Evolutionary conservation across 2,329 filamentous ascomycete genomes (phyloP), one percentile per base, ranked within the genome.

Genomic region (Celoporthe dispersa): DNA sequence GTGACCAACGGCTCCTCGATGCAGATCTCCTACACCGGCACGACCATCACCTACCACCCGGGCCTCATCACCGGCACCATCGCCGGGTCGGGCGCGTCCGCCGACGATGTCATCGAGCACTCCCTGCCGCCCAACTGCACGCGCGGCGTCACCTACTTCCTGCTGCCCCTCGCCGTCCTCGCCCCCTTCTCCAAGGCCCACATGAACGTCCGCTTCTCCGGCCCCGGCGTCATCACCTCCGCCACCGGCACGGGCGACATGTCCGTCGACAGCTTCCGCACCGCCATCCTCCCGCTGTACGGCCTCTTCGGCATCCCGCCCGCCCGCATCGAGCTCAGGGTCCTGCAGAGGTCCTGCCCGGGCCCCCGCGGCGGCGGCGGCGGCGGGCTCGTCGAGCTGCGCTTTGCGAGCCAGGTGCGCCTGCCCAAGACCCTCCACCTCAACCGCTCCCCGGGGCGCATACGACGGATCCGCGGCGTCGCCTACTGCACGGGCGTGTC

Each of bases 11-110:
- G 96, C 82, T 93, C 92, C 70, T 90, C 92, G 68, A 94, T 98
- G 83, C 94, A 98, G 77, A 97, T 99, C 75, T 97, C 94, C 14
- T 96, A 97, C 83, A 98, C 94, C 1, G 96, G 96, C 78, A 98
- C 96, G 0, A 94, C 94, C 1, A 88, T 99, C 68, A 91, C 94
- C 51, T 99, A 97, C 82, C 92, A 93, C 74, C 96, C 96, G 0
- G 96, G 96, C 48, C 85, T 99, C 55, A 97, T 99, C 76, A 96
- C 94, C 0, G 96, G 96, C 72, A 92, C 91, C 62, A 89, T 92
- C 33, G 86, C 92, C 28, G 94, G 93, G 25, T 87, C 91, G 64
- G 93, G 93, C 75, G 91, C 92, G 51, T 84, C 82, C 22, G 81
- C 87, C 62, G 87, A 90, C 76, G 92, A 95, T 75, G 88, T 97